Base-by-base conservation (phyloP, 1,284 basidiomycete species). In the Ustilago lituana region DNA sequence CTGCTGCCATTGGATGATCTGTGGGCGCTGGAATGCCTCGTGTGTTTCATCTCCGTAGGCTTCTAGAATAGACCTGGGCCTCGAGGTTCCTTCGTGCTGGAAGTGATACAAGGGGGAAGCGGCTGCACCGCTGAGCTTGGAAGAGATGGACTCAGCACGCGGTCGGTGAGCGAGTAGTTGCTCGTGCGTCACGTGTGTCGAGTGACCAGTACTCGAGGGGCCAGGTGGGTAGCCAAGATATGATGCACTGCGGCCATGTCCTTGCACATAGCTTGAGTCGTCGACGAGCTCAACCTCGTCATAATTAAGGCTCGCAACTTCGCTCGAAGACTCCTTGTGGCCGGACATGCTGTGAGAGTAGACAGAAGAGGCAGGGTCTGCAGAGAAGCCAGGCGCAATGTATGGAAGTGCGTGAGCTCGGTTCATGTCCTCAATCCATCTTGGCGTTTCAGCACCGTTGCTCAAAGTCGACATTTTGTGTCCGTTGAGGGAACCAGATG, bases 1-100 rank as follows among this genome's bases (percentile, higher is more conserved):
- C 43, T 67, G 61, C 55, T 73, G 57, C 73, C 73, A 75, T 39
- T 70, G 64, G 29, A 75, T 69, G 58, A 75, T 75, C 59, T 69
- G 66, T 7, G 67, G 71, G 22, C 45, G 51, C 36, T 67, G 64
- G 44, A 65, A 62, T 2, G 61, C 56, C 12, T 61, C 61, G 43
- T 61, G 57, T 3, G 61, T 40, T 19, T 70, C 61, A 4, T 57
- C 44, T 5, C 57, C 67, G 43, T 57, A 65, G 9, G 17, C 43
- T 17, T 57, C 60, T n/a, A 43, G 39, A 15, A 66, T 38, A 2
- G 68, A 71, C 0, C 54, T 55, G 6, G 58, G 37, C 4, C 62
- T 20, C n/a, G 68, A 71, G 5, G 53, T 66, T 27, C 68, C 63
- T 40, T 71, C 68, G 48, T 71, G 62, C 48, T 71, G 68, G 50